Conservation (phyloP, 1,284 basidiomycete genomes). For the Tremellales sp. region DNA sequence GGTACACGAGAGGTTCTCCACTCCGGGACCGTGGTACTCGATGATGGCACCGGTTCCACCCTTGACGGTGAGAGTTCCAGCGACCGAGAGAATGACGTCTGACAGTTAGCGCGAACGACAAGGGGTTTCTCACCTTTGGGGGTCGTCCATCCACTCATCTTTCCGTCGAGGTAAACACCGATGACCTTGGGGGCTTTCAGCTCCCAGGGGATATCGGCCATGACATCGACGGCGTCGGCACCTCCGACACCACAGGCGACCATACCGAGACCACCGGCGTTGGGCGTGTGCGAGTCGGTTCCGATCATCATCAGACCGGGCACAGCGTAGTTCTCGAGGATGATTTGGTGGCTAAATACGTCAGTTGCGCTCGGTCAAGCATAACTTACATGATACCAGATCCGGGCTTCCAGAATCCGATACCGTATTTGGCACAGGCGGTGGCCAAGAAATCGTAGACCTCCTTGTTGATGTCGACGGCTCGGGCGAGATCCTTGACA, state of each 20-base stretch:
- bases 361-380: not conserved
- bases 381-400: slow-evolving; percentile 76
- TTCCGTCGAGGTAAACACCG: slow-evolving; percentile 93
- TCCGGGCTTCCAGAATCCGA: slow-evolving; percentile 99
- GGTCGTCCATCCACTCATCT: slow-evolving; percentile 94
- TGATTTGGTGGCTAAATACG: slow-evolving; percentile 69
- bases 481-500: slow-evolving; percentile 86
- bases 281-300: slow-evolving; percentile 98
- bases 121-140: slow-evolving; percentile 69
- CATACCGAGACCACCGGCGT: slow-evolving; percentile 99
- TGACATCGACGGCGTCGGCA: slow-evolving; percentile 98
- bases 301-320: slow-evolving; percentile 99
- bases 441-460: slow-evolving; percentile 99
- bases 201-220: slow-evolving; percentile 97
- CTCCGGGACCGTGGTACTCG: slow-evolving; percentile 90
- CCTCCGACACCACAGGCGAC: slow-evolving; percentile 98
- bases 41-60: slow-evolving; percentile 96
- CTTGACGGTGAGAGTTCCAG: slow-evolving; percentile 95
- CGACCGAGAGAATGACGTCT: slow-evolving; percentile 97
- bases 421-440: slow-evolving; percentile 94
- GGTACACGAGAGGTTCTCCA: slow-evolving; percentile 93
- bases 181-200: slow-evolving; percentile 99
- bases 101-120: slow-evolving; percentile 6
- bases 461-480: slow-evolving; percentile 94
- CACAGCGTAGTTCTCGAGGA: slow-evolving; percentile 98